Evolutionary conservation across 306 rosid genomes (phyloP), one percentile per base, ranked within the genome.

Genomic region (Senna tora): DNA sequence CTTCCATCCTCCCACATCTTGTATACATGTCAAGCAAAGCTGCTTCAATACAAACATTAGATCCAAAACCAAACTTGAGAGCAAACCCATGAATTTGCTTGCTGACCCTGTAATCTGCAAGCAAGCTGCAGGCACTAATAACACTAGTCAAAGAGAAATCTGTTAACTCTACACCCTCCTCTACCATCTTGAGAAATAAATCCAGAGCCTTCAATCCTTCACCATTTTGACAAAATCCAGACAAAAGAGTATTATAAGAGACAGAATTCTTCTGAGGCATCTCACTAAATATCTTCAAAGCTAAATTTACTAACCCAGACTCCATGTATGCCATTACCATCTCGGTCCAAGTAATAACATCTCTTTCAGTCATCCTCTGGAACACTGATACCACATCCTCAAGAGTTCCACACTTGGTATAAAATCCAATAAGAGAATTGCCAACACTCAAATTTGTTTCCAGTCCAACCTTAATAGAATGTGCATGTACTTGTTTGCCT

Each of bases 1-100:
- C 89, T 47, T 42, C 83, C 89, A 88, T 87, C 74, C 80, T 87
- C 75, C 77, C 88, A 71, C 92, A 88, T 85, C 83, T 93, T 7
- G 92, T 88, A 65, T 79, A 88, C 97, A 89, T 87, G 70, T 93
- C 96, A 64, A 93, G 83, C 86, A 93, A 80, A 0, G 97, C 89
- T 7, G 87, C 76, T 65, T 89, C 92, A 53, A 90, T 75, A 63
- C 73, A 81, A 45, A 47, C 77, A 84, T 93, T 93, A 45, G 88
- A 84, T 45, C 84, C 82, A 67, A 80, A 83, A 57, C 87, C 93
- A 73, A 84, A 87, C 83, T 93, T 90, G 56, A 87, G 56, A 15
- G 71, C 56, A 74, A 93, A 88, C 43, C 90, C 93, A 75, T 90
- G 96, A 81, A 87, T 76, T 75, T 93, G 97, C 83, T 81, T 81